These are phyloP conservation scores for Aspergillus olivimuriae DNA, from an alignment of 495 filamentous ascomycete species.

Conservation along the genomic window DNA sequence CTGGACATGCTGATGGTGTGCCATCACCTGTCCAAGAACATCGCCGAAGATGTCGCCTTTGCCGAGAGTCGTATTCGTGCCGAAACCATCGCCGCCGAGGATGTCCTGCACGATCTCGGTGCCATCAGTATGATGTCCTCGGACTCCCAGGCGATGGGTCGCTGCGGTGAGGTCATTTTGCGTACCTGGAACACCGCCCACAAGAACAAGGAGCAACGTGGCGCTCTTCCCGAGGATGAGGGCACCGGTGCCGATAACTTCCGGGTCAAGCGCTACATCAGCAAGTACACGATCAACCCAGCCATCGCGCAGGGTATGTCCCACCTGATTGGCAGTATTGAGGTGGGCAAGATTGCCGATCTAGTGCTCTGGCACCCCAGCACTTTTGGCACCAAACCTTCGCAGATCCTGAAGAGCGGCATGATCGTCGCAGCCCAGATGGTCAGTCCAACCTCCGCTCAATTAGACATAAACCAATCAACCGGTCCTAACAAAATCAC, in stretches of 20 bases:
- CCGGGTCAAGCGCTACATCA: slow-evolving; percentile 87
- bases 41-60: slow-evolving; percentile 93
- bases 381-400: slow-evolving; percentile 86
- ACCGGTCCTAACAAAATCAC: too few relatives aligned
- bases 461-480: not conserved
- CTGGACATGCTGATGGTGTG: slow-evolving; percentile 99
- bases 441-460: slow-evolving; percentile 40
- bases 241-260: slow-evolving; percentile 85
- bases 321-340: slow-evolving; percentile 81
- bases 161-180: slow-evolving; percentile 90
- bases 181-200: slow-evolving; percentile 97
- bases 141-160: slow-evolving; percentile 96
- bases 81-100: slow-evolving; percentile 96
- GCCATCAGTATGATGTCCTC: slow-evolving; percentile 98
- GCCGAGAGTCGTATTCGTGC: slow-evolving; percentile 92
- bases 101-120: slow-evolving; percentile 91
- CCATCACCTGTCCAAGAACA: slow-evolving; percentile 87
- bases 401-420: slow-evolving; percentile 79
- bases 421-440: slow-evolving; percentile 84
- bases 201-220: slow-evolving; percentile 92
- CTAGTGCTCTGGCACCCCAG: slow-evolving; percentile 83
- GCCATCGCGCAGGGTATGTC: slow-evolving; percentile 90
- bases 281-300: slow-evolving; percentile 97
- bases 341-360: slow-evolving; percentile 89
- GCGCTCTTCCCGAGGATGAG: slow-evolving; percentile 68